Evolutionary conservation across 768 basidiomycete species (phyloP).

Genomic region (Naganishia randhawae): DNA sequence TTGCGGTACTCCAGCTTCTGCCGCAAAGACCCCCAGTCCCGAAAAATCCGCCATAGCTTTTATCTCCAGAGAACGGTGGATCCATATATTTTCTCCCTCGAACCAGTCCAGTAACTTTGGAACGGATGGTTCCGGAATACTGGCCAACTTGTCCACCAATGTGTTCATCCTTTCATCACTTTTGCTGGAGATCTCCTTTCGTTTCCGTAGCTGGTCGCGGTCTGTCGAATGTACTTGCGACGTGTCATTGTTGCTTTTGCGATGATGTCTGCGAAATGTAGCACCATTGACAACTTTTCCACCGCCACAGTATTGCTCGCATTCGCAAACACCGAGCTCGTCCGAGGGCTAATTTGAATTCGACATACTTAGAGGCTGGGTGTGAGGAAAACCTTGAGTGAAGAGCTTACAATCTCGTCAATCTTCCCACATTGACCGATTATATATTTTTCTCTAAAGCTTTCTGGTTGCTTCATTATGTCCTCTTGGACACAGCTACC

Average conservation of each 20-base stretch:
- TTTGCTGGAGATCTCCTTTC: not conserved
- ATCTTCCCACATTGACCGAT: constrained; percentile 1
- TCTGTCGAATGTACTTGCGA: not conserved
- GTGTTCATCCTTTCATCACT: not conserved
- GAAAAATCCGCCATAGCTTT: constrained; percentile 3
- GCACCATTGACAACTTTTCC: constrained; percentile 4
- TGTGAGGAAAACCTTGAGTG: not conserved
- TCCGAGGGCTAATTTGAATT: constrained; percentile 1
- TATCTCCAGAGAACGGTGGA: constrained; percentile 20
- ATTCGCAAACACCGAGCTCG: constrained; percentile 10
- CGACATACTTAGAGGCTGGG: not conserved
- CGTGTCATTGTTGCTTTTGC: not conserved
- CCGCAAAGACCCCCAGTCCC: constrained; percentile 17
- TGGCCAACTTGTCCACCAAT: not conserved
- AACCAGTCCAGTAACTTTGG: constrained; percentile 25
- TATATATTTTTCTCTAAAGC: not conserved
- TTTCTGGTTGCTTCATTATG: not conserved
- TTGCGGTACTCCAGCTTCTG: constrained; percentile 9
- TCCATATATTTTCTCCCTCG: constrained; percentile 23
- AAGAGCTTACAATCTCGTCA: not conserved
- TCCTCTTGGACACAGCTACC: not conserved
- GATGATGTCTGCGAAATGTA: constrained; percentile 7
- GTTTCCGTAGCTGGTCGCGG: not conserved
- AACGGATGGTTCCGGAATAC: constrained; percentile 10
- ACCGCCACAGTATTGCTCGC: constrained; percentile 8